Evolutionary conservation across 2,329 filamentous ascomycete genomes (phyloP).

Genomic region (Botryotinia convoluta): DNA sequence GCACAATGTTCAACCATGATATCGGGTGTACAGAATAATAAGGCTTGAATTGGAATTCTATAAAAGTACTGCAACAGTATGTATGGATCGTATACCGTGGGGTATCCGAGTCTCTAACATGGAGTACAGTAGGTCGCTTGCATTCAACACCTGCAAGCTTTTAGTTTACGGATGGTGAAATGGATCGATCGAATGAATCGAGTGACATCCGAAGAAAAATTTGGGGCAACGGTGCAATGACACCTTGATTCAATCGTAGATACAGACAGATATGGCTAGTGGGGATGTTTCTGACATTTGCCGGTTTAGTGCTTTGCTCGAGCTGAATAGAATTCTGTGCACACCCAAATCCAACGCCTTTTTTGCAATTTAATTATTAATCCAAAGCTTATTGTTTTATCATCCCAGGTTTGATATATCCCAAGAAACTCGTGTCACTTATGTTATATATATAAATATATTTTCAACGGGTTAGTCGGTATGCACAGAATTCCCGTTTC

Average conservation of each 20-base stretch:
- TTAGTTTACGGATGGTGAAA: neutral
- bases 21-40: neutral
- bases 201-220: neutral
- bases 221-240: neutral
- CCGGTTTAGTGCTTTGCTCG: neutral
- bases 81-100: neutral
- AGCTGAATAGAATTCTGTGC: neutral
- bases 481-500: neutral
- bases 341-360: neutral
- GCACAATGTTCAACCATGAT: constrained; percentile 17
- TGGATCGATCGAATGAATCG: neutral
- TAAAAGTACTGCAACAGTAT: neutral
- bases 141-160: neutral
- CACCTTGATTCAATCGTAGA: neutral
- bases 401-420: neutral
- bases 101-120: neutral
- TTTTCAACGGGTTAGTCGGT: neutral
- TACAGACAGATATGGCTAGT: neutral
- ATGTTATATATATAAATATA: neutral
- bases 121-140: neutral
- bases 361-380: neutral
- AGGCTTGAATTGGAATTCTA: neutral
- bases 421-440: too few relatives aligned
- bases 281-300: neutral
- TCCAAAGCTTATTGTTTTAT: neutral